Conservation (phyloP, 225 moss, liverwort and hornwort genomes). For the Bryoerythrophyllum caledonicum region DNA sequence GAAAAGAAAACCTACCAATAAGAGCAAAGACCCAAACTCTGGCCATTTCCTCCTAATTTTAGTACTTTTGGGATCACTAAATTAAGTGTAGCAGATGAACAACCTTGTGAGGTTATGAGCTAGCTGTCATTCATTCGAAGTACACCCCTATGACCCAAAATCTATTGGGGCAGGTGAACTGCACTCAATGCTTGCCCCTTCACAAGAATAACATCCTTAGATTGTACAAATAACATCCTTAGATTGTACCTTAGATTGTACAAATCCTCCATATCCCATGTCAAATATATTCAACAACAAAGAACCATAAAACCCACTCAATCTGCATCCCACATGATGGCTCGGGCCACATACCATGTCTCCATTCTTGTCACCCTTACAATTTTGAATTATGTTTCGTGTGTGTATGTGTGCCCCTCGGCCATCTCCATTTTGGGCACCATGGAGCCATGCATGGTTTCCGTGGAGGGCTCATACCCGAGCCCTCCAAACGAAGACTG, state of each 20-base stretch:
- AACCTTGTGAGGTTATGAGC: too few relatives aligned
- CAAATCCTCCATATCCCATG: background rate
- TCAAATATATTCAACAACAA: background rate
- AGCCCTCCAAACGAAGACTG: slow-evolving; percentile 30
- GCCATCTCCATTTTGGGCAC: background rate
- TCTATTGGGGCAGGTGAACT: slow-evolving; percentile 18
- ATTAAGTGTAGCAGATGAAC: too few relatives aligned
- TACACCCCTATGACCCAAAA: slow-evolving; percentile 8
- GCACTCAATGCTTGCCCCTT: background rate
- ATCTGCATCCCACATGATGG: background rate
- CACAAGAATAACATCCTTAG: background rate
- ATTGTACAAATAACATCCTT: background rate
- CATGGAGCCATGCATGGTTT: slow-evolving; percentile 37
- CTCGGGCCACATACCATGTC: background rate
- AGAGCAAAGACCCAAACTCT: too few relatives aligned
- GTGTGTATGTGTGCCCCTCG: slow-evolving; percentile 26
- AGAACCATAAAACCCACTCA: background rate
- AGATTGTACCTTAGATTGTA: background rate
- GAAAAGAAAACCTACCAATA: too few relatives aligned
- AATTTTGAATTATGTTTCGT: background rate
- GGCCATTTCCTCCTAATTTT: too few relatives aligned
- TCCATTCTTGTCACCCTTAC: background rate
- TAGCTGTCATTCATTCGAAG: background rate
- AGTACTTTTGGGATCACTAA: too few relatives aligned
- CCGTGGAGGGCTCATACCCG: slow-evolving; percentile 25